Evolutionary conservation across 495 filamentous ascomycete genomes (phyloP), one percentile per base, ranked within the genome.

Genomic region (Bryoglossum gracile): DNA sequence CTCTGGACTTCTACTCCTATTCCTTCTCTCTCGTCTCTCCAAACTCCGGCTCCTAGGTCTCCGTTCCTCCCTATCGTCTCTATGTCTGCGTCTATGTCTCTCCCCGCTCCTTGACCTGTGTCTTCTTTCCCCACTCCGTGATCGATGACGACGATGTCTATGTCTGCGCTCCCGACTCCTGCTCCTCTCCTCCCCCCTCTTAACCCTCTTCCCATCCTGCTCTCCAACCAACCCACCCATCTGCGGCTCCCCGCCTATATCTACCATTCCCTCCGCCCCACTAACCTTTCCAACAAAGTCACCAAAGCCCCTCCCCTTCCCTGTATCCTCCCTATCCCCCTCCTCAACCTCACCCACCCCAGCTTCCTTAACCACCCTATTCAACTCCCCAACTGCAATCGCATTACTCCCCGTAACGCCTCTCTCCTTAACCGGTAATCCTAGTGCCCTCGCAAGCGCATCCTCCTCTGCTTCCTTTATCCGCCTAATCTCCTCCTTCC

Each of bases 381-480:
- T 59, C 11, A 62, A 37, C 47, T 62, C 59, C 0, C 56, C 59
- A 5, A 62, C 49, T 1, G 32, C 41, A 18, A 77, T 57, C 1
- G 67, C 66, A 52, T 79, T 79, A 3, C 57, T 54, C 11, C 36
- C 45, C 28, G 69, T 42, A 38, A 48, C 18, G 41, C 46, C 65
- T 40, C 74, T 62, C 18, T 76, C 46, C 40, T 56, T 23, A 76
- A 87, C 69, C 3, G 88, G 85, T 16, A 94, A 71, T 0, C 92
- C 92, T 51, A 97, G 62, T 0, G 90, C 92, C 37, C 67, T 72
- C 8, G 84, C 78, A 60, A 96, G 77, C 0, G 90, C 92, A 64
- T 96, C 94, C 60, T 91, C 83, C 60, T 98, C 92, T 0, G 84
- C 88, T 57, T 95, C 87, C 63, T 96, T 97, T 60, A 98, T 79